Percentiles rank a stretch among this genome's conserved stretches.
Evolutionary conservation across 108 stramenopile genomes (phyloP).

Genomic region (Bacterosira constricta): DNA sequence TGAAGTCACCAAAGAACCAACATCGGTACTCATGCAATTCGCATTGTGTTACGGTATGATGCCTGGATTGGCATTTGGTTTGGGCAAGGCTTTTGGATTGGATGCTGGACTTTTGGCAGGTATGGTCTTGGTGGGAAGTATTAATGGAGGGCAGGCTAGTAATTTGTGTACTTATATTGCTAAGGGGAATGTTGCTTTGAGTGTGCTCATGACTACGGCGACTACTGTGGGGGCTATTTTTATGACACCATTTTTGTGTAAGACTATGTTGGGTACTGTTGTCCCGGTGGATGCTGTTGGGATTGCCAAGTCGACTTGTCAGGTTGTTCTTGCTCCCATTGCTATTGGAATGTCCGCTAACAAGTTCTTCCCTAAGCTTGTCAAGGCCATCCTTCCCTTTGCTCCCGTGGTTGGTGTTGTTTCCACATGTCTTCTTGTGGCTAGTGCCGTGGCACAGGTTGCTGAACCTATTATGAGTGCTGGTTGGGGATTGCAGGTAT

Average conservation of each 20-base stretch:
- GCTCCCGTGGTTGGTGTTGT: conserved; percentile 95
- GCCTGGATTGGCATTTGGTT: conserved; percentile 85
- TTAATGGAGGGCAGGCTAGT: conserved; percentile 97
- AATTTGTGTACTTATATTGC: conserved; percentile 98
- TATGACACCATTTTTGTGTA: conserved; percentile 97
- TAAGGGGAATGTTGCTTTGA: conserved; percentile 94
- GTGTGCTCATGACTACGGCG: conserved; percentile 97
- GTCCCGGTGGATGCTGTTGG: conserved; percentile 96
- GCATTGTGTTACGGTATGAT: conserved; percentile 95
- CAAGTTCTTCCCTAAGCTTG: conserved; percentile 90
- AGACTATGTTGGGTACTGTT: conserved; percentile 90
- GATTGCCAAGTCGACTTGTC: conserved; percentile 93
- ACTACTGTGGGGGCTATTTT: conserved; percentile 97
- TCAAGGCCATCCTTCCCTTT: conserved; percentile 90
- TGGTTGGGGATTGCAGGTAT: conserved; percentile 82
- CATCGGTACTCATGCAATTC: conserved; percentile 92
- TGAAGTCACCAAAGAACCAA: conserved; percentile 86
- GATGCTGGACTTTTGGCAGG: conserved; percentile 92
- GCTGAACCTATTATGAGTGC: conserved; percentile 86
- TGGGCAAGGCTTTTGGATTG: conserved; percentile 83
- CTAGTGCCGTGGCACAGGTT: conserved; percentile 94
- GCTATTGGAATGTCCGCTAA: conserved; percentile 93
- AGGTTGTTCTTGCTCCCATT: conserved; percentile 98
- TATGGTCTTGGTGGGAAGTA: conserved; percentile 94
- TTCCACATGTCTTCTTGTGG: conserved; percentile 95